phyloP scores from a whole-genome alignment of 2,329 filamentous ascomycete genomes.

The Emmonsiellopsis sp. region DNA sequence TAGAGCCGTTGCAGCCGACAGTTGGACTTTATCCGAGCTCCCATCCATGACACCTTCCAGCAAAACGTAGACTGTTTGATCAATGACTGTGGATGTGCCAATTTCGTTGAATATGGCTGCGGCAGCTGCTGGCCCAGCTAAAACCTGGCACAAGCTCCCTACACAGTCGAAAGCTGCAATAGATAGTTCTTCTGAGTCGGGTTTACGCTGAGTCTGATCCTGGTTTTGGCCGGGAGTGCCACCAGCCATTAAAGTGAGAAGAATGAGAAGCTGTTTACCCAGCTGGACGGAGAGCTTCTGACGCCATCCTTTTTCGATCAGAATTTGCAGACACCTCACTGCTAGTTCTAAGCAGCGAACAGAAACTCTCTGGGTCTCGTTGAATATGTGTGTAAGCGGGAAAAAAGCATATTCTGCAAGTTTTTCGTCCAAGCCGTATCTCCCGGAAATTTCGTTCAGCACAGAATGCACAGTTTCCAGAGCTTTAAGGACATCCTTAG shows the following conservation, averaged over 20 bases:
- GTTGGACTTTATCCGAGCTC: conserved; percentile 57
- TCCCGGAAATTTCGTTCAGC: conserved; percentile 31
- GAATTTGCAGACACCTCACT: conserved; percentile 62
- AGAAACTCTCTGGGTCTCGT: conserved; percentile 62
- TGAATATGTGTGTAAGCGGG: conserved; percentile 78
- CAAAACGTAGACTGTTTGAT: conserved; percentile 72
- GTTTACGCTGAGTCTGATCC: conserved; percentile 18
- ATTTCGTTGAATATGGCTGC: conserved; percentile 38
- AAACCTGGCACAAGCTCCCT: conserved; percentile 39
- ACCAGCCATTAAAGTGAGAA: conserved; percentile 73
- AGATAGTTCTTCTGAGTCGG: conserved; percentile 61
- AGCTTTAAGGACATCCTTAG: conserved; percentile 39
- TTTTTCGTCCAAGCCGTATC: conserved; percentile 58
- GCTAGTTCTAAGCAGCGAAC: conserved; percentile 62
- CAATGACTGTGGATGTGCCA: conserved; percentile 64
- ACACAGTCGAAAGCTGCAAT: conserved; percentile 64
- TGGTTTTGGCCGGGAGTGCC: conserved; percentile 52
- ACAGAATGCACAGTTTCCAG: conserved; percentile 37
- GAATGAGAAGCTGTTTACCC: conserved; percentile 73
- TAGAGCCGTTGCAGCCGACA: conserved; percentile 59
- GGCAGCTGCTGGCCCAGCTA: conserved; percentile 41
- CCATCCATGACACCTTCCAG: conserved; percentile 63
- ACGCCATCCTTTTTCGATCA: conserved; percentile 75
- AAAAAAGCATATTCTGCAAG: conserved; percentile 94
- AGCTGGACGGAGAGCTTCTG: conserved; percentile 60